phyloP scores from a whole-genome alignment of 106 monocot genomes.

The Dioscorea alata region DNA sequence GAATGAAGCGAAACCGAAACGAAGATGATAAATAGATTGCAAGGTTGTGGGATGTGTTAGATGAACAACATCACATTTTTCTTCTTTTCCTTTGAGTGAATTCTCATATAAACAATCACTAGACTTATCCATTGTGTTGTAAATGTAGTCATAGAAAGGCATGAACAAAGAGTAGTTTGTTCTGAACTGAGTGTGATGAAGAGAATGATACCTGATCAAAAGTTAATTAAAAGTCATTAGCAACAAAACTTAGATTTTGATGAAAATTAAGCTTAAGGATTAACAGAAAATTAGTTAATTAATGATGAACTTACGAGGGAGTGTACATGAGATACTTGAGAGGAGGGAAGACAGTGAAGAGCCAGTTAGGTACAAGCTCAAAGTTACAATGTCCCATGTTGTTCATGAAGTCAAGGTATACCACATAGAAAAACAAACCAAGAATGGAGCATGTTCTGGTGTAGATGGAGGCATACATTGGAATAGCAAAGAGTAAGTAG shows the following conservation, averaged over 20 bases:
- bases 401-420: conserved; percentile 81
- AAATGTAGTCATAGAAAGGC: conserved; percentile 79
- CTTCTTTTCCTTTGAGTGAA: conserved; percentile 44
- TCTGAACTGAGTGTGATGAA: conserved; percentile 76
- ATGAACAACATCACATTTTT: conserved; percentile 59
- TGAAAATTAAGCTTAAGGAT: too few relatives aligned
- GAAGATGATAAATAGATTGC: conserved; percentile 58
- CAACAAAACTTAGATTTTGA: too few relatives aligned
- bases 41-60: conserved; percentile 66
- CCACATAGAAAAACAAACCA: conserved; percentile 13
- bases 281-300: too few relatives aligned
- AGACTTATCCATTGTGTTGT: conserved; percentile 61
- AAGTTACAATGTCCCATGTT: conserved; percentile 90
- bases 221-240: too few relatives aligned
- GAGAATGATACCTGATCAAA: conserved; percentile 53
- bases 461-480: conserved; percentile 24
- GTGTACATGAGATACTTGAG: conserved; percentile 92
- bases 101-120: conserved; percentile 45
- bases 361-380: conserved; percentile 60
- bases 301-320: conserved; percentile 60
- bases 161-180: conserved; percentile 77
- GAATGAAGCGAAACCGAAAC: conserved; percentile 58
- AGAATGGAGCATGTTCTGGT: conserved; percentile 34
- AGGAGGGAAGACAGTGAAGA: conserved; percentile 56
- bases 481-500: conserved; percentile 46